A percentile compares a stretch with the other conserved stretches of the same genome.
Evolutionary conservation across 495 filamentous ascomycete species (phyloP).

Genomic region (Podospora sp.): DNA sequence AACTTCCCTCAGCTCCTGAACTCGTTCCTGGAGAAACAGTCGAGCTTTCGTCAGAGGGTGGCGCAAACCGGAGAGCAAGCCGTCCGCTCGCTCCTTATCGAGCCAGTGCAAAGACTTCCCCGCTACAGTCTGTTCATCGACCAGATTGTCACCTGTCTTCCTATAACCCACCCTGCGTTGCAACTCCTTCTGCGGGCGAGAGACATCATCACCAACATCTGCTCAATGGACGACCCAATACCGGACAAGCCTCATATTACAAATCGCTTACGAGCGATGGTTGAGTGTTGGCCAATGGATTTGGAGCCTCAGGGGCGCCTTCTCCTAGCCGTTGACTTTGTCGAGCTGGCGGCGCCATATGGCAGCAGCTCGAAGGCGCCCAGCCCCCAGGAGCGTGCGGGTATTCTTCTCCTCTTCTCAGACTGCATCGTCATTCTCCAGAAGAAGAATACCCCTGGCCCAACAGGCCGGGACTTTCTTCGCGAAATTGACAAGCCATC

Average conservation of each 20-base stretch:
- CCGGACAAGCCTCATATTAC: constrained; percentile 70
- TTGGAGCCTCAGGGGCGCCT: constrained; percentile 75
- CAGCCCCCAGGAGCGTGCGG: constrained; percentile 49
- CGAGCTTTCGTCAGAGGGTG: constrained; percentile 76
- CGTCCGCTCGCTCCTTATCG: constrained; percentile 89
- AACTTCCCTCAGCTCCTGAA: constrained; percentile 80
- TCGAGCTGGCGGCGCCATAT: constrained; percentile 78
- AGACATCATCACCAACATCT: constrained; percentile 93
- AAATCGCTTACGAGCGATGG: constrained; percentile 70
- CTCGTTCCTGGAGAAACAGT: constrained; percentile 71
- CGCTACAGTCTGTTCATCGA: constrained; percentile 96
- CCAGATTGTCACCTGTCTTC: constrained; percentile 83
- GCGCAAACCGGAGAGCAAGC: constrained; percentile 87
- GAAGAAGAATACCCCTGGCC: constrained; percentile 60
- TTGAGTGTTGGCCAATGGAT: constrained; percentile 77
- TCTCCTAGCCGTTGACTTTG: constrained; percentile 80
- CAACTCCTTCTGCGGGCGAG: constrained; percentile 78
- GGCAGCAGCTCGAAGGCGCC: constrained; percentile 16
- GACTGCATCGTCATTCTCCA: constrained; percentile 77
- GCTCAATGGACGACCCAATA: constrained; percentile 74
- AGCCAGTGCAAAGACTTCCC: constrained; percentile 92
- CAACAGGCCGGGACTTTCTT: constrained; percentile 76
- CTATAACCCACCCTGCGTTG: constrained; percentile 79
- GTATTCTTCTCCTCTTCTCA: constrained; percentile 81
- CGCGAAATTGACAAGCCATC: constrained; percentile 80